These are phyloP conservation scores for Arthrobotrys entomopaga DNA, from an alignment of 2,329 filamentous ascomycete genomes.

Conservation along the genomic window DNA sequence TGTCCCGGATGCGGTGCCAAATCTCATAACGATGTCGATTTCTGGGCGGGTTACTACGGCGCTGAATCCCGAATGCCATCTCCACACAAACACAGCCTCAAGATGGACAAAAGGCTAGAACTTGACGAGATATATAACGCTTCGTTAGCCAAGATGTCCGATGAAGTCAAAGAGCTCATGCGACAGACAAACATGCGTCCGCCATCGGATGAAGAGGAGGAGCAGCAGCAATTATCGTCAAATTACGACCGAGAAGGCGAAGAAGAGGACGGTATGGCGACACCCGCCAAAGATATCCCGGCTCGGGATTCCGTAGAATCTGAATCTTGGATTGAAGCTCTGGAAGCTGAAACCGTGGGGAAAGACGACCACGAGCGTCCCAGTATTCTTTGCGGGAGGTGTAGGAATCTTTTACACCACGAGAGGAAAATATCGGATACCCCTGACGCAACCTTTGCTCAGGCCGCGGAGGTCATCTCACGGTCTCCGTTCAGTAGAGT, in stretches of 20 bases:
- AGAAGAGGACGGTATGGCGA: constrained; percentile 9
- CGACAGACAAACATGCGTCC: constrained; percentile 36
- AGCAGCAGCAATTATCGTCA: background rate
- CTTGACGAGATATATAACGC: constrained; percentile 20
- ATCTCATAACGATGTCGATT: constrained; percentile 67
- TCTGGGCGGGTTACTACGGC: constrained; percentile 69
- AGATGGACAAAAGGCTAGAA: constrained; percentile 57
- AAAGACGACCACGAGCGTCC: constrained; percentile 63
- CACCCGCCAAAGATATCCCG: constrained; percentile 17
- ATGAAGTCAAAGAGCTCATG: constrained; percentile 40
- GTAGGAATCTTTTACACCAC: constrained; percentile 83
- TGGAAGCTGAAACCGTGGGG: background rate
- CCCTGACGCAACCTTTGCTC: constrained; percentile 74
- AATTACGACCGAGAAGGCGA: constrained; percentile 6
- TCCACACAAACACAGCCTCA: constrained; percentile 61
- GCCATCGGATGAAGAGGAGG: constrained; percentile 12
- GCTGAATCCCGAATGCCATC: constrained; percentile 36
- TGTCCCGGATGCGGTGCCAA: constrained; percentile 75
- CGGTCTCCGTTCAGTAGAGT: constrained; percentile 92
- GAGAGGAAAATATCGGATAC: constrained; percentile 67
- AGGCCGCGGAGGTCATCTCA: constrained; percentile 82
- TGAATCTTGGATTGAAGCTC: constrained; percentile 22
- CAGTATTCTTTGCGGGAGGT: constrained; percentile 78
- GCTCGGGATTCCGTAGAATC: constrained; percentile 1
- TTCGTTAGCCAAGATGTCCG: constrained; percentile 27